Evolutionary conservation across 129 eudicot species (phyloP), one percentile per base, ranked within the genome.

Genomic region (Flaveria trinervia): DNA sequence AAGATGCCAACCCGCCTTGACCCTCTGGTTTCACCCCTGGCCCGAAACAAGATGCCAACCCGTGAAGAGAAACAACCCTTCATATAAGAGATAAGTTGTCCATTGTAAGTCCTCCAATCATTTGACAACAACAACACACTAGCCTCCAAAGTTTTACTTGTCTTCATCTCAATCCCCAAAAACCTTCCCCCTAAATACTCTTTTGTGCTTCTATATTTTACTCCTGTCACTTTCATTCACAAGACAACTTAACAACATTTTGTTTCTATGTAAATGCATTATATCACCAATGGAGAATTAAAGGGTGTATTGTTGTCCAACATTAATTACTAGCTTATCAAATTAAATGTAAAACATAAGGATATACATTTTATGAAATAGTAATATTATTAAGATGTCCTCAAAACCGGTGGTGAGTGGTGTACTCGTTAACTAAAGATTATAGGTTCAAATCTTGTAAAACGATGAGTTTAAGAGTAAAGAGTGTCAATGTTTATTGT

Each of bases 161-260:
- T 48, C 57, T 30, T 71, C 65, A 33, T 71, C 54, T 79, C 67
- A 50, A 46, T 79, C 50, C 72, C 66, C 30, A 39, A 55, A 67
- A 68, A 77, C 41, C 73, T 20, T 76, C 80, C 73, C 73, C 18
- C 49, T 7, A 44, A 70, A 48, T 64, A 7, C 62, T 46, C 64
- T 78, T 55, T 1, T 70, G 70, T 70, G 39, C 64, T 57, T 13
- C 57, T 56, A 9, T 68, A 17, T 28, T 45, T 17, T 57, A 57
- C 39, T 60, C 41, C 33, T 48, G 69, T 56, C 59, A 23, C 6
- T 59, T 65, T 76, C 74, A 66, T 76, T 65, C 62, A 46, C 62
- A 78, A 45, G 77, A 78, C 54, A 71, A 33, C 66, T 18, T 44
- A 49, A 59, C 45, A 60, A 22, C 20, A 20, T 75, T 57, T 60